Evolutionary conservation across 2,329 filamentous ascomycete species (phyloP).

Genomic region (Cadophora sp.): DNA sequence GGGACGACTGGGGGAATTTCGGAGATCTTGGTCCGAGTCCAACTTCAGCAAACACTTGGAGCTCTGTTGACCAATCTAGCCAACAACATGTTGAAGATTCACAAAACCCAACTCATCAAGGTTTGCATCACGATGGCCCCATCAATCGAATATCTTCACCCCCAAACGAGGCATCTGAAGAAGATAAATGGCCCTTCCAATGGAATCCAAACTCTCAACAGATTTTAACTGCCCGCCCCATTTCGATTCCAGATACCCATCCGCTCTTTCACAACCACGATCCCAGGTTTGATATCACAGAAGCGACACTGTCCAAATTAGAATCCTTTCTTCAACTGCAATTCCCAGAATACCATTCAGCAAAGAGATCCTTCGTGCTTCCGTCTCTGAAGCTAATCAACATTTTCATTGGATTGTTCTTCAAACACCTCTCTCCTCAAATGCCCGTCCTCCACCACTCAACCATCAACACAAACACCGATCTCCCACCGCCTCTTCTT

Average conservation of each 20-base stretch:
- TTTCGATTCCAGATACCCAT: constrained; percentile 32
- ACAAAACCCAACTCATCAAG: not conserved
- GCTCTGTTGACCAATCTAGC: not conserved
- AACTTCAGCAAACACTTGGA: not conserved
- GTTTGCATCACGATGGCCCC: not conserved
- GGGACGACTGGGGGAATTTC: constrained; percentile 30
- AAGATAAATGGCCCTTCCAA: constrained; percentile 38
- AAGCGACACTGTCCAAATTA: constrained; percentile 31
- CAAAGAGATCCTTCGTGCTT: constrained; percentile 31
- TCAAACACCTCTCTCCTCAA: constrained; percentile 39
- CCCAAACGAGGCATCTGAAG: constrained; percentile 33
- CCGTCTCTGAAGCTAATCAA: constrained; percentile 36
- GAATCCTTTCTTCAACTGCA: constrained; percentile 31
- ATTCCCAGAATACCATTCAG: constrained; percentile 23
- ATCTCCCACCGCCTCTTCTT: constrained; percentile 37
- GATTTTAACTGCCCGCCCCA: constrained; percentile 31
- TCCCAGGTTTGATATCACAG: constrained; percentile 37
- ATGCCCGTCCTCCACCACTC: constrained; percentile 40
- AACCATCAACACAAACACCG: constrained; percentile 36
- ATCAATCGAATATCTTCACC: constrained; percentile 30
- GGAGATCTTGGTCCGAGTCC: not conserved
- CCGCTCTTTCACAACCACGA: constrained; percentile 32
- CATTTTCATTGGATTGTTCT: constrained; percentile 40
- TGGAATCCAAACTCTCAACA: constrained; percentile 35
- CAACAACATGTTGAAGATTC: not conserved